A percentile compares a stretch with the other conserved stretches of the same genome.
Evolutionary conservation across 2,329 filamentous ascomycete species (phyloP).

Genomic region (Hypoxylon sp.): DNA sequence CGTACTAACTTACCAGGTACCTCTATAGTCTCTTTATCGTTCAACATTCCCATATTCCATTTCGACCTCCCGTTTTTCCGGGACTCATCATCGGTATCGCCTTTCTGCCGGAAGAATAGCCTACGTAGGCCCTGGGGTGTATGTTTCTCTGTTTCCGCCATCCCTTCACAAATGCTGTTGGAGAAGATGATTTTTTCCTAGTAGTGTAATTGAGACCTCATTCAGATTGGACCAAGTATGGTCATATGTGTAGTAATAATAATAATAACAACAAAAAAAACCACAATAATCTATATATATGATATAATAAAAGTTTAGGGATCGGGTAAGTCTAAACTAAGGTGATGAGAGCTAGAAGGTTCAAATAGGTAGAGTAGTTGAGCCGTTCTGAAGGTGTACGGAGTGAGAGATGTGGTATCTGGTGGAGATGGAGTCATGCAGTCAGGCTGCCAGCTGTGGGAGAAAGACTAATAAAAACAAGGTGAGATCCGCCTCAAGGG

Average conservation of each 20-base stretch:
- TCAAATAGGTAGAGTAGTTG: background rate
- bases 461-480: background rate
- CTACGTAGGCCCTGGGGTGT: slow-evolving; percentile 41
- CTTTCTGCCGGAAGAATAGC: slow-evolving; percentile 40
- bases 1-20: slow-evolving; percentile 77
- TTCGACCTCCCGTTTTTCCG: slow-evolving; percentile 38
- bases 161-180: slow-evolving; percentile 1
- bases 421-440: background rate
- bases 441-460: background rate
- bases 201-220: background rate
- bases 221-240: background rate
- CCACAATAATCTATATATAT: background rate
- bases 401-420: background rate
- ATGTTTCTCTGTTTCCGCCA: slow-evolving; percentile 39
- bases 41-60: slow-evolving; percentile 84
- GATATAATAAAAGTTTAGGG: background rate
- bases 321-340: background rate
- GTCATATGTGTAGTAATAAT: background rate
- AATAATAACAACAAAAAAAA: background rate
- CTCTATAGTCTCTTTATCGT: slow-evolving; percentile 84
- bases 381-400: background rate
- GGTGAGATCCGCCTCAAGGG: background rate
- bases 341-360: background rate
- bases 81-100: slow-evolving; percentile 22
- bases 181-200: background rate